These are phyloP conservation scores for Colletotrichum scovillei DNA, from an alignment of 2,329 filamentous ascomycete genomes.

Conservation along the genomic window DNA sequence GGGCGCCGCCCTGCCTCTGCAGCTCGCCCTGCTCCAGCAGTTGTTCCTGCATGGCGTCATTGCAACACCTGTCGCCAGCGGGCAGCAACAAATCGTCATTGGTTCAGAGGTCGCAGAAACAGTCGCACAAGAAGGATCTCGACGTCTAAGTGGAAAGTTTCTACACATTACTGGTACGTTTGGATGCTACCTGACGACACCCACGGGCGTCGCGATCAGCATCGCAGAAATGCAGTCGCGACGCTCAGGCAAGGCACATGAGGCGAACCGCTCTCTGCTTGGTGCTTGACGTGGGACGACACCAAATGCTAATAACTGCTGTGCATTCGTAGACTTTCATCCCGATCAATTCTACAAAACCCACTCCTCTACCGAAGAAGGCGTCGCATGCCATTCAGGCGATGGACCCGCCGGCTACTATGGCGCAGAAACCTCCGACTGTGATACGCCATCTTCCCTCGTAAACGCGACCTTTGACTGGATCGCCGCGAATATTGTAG, in stretches of 20 bases:
- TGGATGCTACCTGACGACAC: slow-evolving; percentile 15
- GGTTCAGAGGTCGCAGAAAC: slow-evolving; percentile 38
- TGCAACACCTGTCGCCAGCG: slow-evolving; percentile 33
- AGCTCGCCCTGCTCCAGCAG: slow-evolving; percentile 30
- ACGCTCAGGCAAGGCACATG: not conserved
- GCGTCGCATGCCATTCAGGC: slow-evolving; percentile 82
- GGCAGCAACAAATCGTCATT: slow-evolving; percentile 32
- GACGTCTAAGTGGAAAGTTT: slow-evolving; percentile 75
- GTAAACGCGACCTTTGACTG: slow-evolving; percentile 91
- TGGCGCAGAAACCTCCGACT: slow-evolving; percentile 88
- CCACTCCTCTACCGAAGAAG: slow-evolving; percentile 76
- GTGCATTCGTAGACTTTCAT: slow-evolving; percentile 78
- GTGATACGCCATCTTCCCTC: slow-evolving; percentile 84
- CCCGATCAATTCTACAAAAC: slow-evolving; percentile 88
- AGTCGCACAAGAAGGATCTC: slow-evolving; percentile 50
- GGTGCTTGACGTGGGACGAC: slow-evolving; percentile 29
- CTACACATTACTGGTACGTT: slow-evolving; percentile 86
- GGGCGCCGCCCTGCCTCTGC: slow-evolving; percentile 31
- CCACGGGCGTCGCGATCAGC: not conserved
- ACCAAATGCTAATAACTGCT: slow-evolving; percentile 1
- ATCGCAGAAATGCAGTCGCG: not conserved
- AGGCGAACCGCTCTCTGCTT: slow-evolving; percentile 11
- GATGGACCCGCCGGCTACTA: slow-evolving; percentile 82
- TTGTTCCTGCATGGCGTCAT: slow-evolving; percentile 35
- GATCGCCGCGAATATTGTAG: slow-evolving; percentile 82